Evolutionary conservation across 2,329 filamentous ascomycete genomes (phyloP).

Genomic region (Clathrospora elynae): DNA sequence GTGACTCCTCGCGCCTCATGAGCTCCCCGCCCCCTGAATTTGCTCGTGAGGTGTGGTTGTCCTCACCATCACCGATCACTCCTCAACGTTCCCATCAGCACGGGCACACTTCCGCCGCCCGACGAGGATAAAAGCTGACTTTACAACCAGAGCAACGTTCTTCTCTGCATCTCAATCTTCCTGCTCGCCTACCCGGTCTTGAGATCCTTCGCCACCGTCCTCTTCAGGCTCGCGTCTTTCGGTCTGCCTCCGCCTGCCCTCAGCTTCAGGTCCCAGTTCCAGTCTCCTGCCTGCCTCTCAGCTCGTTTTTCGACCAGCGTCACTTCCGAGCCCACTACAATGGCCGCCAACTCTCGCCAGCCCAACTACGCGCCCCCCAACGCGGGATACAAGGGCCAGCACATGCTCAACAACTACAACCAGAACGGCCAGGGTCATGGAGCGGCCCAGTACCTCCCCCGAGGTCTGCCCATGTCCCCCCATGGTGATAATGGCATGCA

Average conservation of each 20-base stretch:
- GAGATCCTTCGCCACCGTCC: slow-evolving; percentile 19
- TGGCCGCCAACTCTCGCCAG: slow-evolving; percentile 42
- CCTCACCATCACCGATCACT: slow-evolving; percentile 31
- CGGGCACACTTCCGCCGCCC: neutral
- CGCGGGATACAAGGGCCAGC: slow-evolving; percentile 40
- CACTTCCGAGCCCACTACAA: slow-evolving; percentile 16
- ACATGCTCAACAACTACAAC: slow-evolving; percentile 39
- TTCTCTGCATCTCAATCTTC: slow-evolving; percentile 39
- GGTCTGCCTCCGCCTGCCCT: slow-evolving; percentile 10
- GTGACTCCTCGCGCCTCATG: slow-evolving; percentile 1
- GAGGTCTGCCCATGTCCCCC: slow-evolving; percentile 43
- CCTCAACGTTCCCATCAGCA: neutral
- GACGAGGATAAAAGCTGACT: slow-evolving; percentile 18
- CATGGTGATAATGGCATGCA: slow-evolving; percentile 40
- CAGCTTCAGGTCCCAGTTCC: slow-evolving; percentile 4
- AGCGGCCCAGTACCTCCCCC: slow-evolving; percentile 42
- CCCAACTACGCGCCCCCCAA: slow-evolving; percentile 33
- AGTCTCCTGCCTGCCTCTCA: slow-evolving; percentile 3
- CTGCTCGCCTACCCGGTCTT: slow-evolving; percentile 22
- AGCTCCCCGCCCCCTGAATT: slow-evolving; percentile 5
- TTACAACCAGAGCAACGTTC: slow-evolving; percentile 35
- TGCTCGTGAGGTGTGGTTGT: slow-evolving; percentile 8
- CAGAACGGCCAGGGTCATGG: slow-evolving; percentile 39
- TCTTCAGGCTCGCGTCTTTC: slow-evolving; percentile 13
- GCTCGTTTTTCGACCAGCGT: slow-evolving; percentile 5